These are phyloP conservation scores for Trichoderma guizhouense DNA, from an alignment of 2,329 filamentous ascomycete species.

Conservation along the genomic window DNA sequence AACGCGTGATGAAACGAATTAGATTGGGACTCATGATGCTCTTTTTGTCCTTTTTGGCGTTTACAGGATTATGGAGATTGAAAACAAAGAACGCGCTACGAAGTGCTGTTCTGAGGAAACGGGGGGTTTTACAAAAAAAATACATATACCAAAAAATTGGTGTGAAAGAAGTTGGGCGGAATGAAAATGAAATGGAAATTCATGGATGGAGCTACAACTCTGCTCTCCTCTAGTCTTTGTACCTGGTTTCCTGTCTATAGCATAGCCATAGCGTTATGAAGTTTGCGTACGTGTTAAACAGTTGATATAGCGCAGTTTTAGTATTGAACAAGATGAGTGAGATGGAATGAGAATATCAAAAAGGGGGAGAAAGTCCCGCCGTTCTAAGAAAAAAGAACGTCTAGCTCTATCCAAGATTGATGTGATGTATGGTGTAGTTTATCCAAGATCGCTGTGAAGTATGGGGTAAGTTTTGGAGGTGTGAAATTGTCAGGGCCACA, in stretches of 20 bases:
- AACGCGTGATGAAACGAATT: slow-evolving; percentile 10
- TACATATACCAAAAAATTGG: neutral
- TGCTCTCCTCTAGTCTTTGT: neutral
- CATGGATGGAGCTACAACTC: neutral
- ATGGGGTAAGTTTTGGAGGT: neutral
- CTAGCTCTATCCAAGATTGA: neutral
- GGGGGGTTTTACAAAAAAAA: neutral
- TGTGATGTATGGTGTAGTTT: neutral
- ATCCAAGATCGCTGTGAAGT: neutral
- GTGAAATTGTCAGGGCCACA: slow-evolving; percentile 39
- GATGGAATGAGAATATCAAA: neutral
- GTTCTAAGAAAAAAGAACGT: neutral
- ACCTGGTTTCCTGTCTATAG: slow-evolving; percentile 7
- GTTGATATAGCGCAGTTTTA: neutral
- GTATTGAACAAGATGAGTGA: neutral
- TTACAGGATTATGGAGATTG: neutral
- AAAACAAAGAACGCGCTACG: neutral
- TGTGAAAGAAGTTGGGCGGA: neutral
- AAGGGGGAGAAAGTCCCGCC: no score
- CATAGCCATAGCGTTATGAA: slow-evolving; percentile 15
- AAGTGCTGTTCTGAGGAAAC: neutral
- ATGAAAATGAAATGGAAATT: neutral
- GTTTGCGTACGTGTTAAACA: neutral
- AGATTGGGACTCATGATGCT: slow-evolving; percentile 5
- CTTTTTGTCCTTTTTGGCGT: neutral